Base-by-base conservation (phyloP, 768 basidiomycete species). In the Boletus fagicola region DNA sequence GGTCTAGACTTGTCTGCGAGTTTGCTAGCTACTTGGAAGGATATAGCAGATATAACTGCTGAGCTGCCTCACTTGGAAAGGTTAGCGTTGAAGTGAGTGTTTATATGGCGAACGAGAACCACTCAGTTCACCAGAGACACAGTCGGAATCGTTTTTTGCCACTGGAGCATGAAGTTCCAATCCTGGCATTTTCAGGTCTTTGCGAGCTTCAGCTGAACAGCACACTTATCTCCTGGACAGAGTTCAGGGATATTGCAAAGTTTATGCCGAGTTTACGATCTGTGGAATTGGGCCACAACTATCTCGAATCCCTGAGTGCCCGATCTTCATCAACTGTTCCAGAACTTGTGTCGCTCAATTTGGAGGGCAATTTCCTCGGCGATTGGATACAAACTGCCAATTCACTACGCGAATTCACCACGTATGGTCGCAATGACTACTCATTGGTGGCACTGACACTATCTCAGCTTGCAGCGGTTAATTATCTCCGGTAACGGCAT, bases 1-100 rank as follows among this genome's bases (percentile, higher is more conserved):
- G 86, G 84, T 10, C 76, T 98, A 38, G 90, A 97, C 74, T 76
- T 98, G 38, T 92, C 94, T 16, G 76, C 77, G 44, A 94, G 80
- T 71, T 79, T 97, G 18, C 63, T 97, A 33, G 70, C 85, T 5
- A 77, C 71, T 55, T 97, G 94, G 95, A 76, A 84, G 31, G 72
- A 76, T 4, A 75, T 96, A 18, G 83, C 86, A 11, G 65, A 69
- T 24, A 92, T 98, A 57, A 72, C 81, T 12, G 64, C 65, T 12
- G 85, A 87, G 64, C 75, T 98, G 4, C 83, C 80, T 11, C 66
- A 65, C 5, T 79, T 98, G 12, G 77, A 83, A 56, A 78, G 81
- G 42, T 77, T 98, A 38, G 77, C 84, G 30, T 73, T 98, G 62
- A 96, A 94, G 95, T 97, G 61, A 70, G 88, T 74, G 68, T 20